Conservation (phyloP, 345 rosid genomes). For the Nasturtium officinale region DNA sequence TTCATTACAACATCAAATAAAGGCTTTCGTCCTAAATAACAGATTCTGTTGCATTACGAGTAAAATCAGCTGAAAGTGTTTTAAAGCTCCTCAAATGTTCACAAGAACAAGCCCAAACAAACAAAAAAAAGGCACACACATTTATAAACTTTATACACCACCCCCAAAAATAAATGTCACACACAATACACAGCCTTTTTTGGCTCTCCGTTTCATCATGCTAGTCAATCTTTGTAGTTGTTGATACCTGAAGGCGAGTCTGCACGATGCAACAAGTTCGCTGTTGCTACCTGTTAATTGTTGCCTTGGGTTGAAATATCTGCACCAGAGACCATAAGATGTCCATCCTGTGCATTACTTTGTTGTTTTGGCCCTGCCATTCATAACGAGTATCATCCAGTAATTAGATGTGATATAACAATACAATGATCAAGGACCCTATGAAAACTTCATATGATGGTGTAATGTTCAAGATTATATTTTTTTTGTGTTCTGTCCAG, state of each 20-base stretch:
- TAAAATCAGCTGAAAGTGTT: background rate
- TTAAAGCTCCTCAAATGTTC: background rate
- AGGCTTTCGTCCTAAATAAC: background rate
- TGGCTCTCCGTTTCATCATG: background rate
- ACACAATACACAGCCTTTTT: background rate
- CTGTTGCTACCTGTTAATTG: conserved; percentile 6
- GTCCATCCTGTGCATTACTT: conserved; percentile 17
- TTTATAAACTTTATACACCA: background rate
- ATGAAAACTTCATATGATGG: background rate
- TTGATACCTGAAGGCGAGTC: background rate
- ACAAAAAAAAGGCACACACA: background rate
- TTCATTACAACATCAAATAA: no score
- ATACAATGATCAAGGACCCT: background rate
- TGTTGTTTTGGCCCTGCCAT: conserved; percentile 19
- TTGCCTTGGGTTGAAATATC: conserved; percentile 29
- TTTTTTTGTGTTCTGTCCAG: background rate
- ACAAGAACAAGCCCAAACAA: background rate
- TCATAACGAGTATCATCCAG: background rate
- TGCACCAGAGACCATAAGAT: conserved; percentile 26
- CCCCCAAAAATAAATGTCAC: background rate
- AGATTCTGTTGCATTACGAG: background rate
- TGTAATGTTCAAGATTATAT: background rate
- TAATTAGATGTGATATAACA: background rate
- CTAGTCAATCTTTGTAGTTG: background rate
- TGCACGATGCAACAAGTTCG: background rate